Evolutionary conservation across 1,139 yeast species (phyloP).

Genomic region (Protomyces gravidus): DNA sequence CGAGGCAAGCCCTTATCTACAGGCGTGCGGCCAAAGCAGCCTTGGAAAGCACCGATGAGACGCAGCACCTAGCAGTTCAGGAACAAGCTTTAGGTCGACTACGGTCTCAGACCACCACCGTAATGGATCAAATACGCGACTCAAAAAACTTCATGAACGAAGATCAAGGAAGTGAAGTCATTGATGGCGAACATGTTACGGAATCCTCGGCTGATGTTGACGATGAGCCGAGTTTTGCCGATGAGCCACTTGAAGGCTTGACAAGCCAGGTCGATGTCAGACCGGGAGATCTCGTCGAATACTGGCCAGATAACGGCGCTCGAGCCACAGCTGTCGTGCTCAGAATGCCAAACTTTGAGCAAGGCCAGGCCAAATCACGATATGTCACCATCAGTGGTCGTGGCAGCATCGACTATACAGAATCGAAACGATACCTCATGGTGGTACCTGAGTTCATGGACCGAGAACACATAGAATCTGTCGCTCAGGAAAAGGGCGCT

Average conservation of each 20-base stretch:
- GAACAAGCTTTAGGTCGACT: too few species aligned
- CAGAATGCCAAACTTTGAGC: not conserved
- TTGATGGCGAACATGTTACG: not conserved
- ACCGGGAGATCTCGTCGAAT: slow-evolving; percentile 23
- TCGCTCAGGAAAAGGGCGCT: not conserved
- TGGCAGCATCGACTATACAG: slow-evolving; percentile 13
- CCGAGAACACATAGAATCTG: not conserved
- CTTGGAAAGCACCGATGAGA: too few species aligned
- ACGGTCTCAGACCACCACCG: too few species aligned
- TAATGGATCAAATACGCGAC: too few species aligned
- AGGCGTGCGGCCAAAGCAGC: not conserved
- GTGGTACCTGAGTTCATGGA: slow-evolving; percentile 6
- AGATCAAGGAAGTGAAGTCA: not conserved
- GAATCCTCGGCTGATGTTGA: not conserved
- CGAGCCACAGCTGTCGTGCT: slow-evolving; percentile 7
- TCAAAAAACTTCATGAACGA: too few species aligned
- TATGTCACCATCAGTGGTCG: slow-evolving; percentile 7
- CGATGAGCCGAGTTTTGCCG: not conserved
- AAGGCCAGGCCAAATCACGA: not conserved
- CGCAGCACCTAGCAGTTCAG: too few species aligned
- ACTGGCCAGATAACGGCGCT: slow-evolving; percentile 20
- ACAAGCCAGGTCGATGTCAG: not conserved
- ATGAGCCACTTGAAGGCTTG: not conserved
- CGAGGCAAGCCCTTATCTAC: not conserved
- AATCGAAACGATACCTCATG: slow-evolving; percentile 20